Conservation (phyloP, 31 red algal species). For the Endocladia muricata region DNA sequence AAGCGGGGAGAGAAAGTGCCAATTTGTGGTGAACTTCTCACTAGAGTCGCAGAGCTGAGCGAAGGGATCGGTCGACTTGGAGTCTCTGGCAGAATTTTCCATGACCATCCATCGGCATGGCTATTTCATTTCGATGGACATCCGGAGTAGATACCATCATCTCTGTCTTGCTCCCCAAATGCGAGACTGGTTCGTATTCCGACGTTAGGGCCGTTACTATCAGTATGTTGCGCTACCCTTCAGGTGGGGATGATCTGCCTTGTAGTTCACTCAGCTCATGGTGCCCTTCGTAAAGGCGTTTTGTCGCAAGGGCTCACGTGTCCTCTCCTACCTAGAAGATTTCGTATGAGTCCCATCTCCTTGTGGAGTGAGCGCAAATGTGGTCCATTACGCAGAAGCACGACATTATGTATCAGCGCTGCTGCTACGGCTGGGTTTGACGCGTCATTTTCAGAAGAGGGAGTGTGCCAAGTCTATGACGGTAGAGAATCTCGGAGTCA, state of each 20-base stretch:
- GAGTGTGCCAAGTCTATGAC: constrained; percentile 12
- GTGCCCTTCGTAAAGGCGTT: constrained; percentile 17
- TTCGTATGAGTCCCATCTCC: constrained; percentile 30
- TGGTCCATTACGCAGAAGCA: neutral
- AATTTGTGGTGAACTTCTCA: constrained; percentile 33
- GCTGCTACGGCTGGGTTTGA: constrained; percentile 11
- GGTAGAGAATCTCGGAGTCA: constrained; percentile 35
- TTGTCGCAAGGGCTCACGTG: neutral
- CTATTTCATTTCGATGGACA: constrained; percentile 24
- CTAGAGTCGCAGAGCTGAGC: constrained; percentile 20
- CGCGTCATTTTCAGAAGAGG: constrained; percentile 21
- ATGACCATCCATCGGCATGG: constrained; percentile 1
- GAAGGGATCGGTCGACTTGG: constrained; percentile 33
- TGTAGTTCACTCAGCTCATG: constrained; percentile 47
- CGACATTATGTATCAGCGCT: neutral
- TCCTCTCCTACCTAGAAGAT: constrained; percentile 50
- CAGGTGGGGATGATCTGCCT: constrained; percentile 30
- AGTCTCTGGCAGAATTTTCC: constrained; percentile 28
- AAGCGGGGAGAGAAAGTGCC: constrained; percentile 10
- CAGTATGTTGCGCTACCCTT: constrained; percentile 7
- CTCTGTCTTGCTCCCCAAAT: constrained; percentile 6
- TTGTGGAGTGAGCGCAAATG: neutral
- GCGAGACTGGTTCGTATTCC: constrained; percentile 31
- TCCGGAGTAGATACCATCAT: constrained; percentile 12
- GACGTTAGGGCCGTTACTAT: constrained; percentile 2